phyloP scores from a whole-genome alignment of 1,284 basidiomycete genomes.

The Schizophyllum commune region DNA sequence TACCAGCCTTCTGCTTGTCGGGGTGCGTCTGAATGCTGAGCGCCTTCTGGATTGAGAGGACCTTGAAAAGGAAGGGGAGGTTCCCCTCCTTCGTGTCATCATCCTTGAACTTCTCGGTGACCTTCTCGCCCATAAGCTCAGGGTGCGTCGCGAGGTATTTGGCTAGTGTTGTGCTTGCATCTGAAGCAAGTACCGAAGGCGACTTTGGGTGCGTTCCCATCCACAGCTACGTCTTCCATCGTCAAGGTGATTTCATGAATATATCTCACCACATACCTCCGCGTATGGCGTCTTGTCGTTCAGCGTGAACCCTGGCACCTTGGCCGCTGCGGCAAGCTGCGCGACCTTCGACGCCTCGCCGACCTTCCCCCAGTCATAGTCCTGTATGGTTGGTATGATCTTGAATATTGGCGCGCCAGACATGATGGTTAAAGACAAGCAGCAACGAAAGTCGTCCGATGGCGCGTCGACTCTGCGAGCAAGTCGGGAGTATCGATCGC shows the following conservation, averaged over 20 bases:
- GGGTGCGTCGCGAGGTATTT: conserved; percentile 60
- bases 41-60: conserved; percentile 90
- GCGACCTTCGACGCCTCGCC: conserved; percentile 61
- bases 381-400: conserved; percentile 59
- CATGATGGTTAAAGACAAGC: neutral
- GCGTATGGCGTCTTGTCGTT: conserved; percentile 45
- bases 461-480: neutral
- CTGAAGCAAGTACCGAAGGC: conserved; percentile 59
- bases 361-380: conserved; percentile 70
- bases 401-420: conserved; percentile 44
- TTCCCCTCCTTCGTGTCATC: conserved; percentile 62
- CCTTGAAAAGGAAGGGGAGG: conserved; percentile 91
- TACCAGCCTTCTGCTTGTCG: conserved; percentile 82
- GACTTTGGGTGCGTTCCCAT: conserved; percentile 96
- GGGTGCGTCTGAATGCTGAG: conserved; percentile 97
- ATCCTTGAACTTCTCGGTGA: conserved; percentile 38
- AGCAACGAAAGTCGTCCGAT: neutral
- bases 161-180: conserved; percentile 38
- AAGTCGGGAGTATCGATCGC: neutral
- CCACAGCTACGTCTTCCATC: conserved; percentile 66
- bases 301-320: conserved; percentile 33
- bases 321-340: conserved; percentile 28
- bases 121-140: conserved; percentile 58
- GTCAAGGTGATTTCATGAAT: neutral
- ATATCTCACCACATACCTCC: conserved; percentile 31